phyloP scores from a whole-genome alignment of 441 rosid genomes.

The Aleurites moluccanus region DNA sequence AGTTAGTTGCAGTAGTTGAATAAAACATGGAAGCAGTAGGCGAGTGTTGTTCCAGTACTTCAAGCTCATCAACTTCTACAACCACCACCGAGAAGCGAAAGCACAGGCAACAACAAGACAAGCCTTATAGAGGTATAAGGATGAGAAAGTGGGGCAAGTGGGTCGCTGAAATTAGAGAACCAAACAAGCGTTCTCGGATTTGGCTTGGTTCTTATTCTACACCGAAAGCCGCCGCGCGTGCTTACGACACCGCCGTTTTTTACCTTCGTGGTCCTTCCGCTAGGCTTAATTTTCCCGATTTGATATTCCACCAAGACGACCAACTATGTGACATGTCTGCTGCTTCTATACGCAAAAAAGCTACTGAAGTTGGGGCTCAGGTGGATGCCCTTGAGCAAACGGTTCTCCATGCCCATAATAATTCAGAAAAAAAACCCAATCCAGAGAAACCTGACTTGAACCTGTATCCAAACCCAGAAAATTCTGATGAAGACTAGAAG shows the following conservation, averaged over 20 bases:
- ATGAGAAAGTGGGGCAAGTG: slow-evolving; percentile 96
- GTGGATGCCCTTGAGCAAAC: neutral
- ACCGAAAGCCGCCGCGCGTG: slow-evolving; percentile 79
- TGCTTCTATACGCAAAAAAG: neutral
- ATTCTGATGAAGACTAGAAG: slow-evolving; percentile 46
- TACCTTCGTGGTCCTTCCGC: slow-evolving; percentile 82
- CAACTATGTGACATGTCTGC: no score
- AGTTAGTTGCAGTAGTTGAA: neutral
- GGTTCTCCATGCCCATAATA: slow-evolving; percentile 22
- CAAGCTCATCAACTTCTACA: slow-evolving; percentile 12
- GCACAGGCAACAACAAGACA: slow-evolving; percentile 43
- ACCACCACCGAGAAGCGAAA: slow-evolving; percentile 34
- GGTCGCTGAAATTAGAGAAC: slow-evolving; percentile 89
- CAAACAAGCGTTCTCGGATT: slow-evolving; percentile 74
- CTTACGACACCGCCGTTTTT: slow-evolving; percentile 81
- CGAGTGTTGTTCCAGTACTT: slow-evolving; percentile 30
- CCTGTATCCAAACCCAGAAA: slow-evolving; percentile 52
- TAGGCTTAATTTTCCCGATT: slow-evolving; percentile 80
- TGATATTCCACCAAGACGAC: slow-evolving; percentile 13
- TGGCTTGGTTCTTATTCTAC: slow-evolving; percentile 90
- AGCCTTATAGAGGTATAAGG: slow-evolving; percentile 79
- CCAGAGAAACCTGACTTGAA: slow-evolving; percentile 71
- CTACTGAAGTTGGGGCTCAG: no score
- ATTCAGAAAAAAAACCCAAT: neutral
- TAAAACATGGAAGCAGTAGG: slow-evolving; percentile 34